Base-by-base conservation (phyloP, 2,329 filamentous ascomycete species). In the Decorospora gaudefroyi region DNA sequence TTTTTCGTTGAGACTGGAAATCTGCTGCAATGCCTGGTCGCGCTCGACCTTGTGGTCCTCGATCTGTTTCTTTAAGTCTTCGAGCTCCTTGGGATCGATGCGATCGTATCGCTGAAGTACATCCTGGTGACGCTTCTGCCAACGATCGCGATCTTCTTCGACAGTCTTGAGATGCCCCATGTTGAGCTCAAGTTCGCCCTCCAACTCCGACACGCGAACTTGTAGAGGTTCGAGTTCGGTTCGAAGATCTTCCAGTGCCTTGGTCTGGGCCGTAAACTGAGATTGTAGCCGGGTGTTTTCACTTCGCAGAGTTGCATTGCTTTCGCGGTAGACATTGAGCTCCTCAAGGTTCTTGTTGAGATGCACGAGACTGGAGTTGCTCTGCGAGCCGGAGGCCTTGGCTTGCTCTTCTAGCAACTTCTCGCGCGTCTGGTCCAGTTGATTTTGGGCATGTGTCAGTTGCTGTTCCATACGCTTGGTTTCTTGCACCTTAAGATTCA, bases 61-160 rank as follows among this genome's bases (percentile, higher is more conserved):
- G 39, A 96, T 81, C 46, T 85, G 85, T 64, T 87, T 83, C 74
- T 93, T 96, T 45, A 99, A 79, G 47, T 87, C 85, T 60, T 97
- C 92, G 66, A 96, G 81, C 64, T 97, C 92, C 3, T 88, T 89
- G 29, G 93, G 92, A 65, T 99, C 93, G 38, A 95, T 89, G 42
- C 92, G 88, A 57, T 96, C 91, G 65, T 97, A 96, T 68, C 96
- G 96, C 55, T 90, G 90, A 36, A 99, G 81, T 50, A 99, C 96
- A 58, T 95, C 89, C 66, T 97, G 90, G 1, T 90, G 95, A 16
- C 93, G 86, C 76, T 96, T 92, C 72, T 96, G 90, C 88, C 92
- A 96, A 45, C 89, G 83, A 66, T 97, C 92, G 11, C 93, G 86
- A 65, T 97, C 92, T 61, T 93, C 87, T 55, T 95, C 87, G 7